Evolutionary conservation across 495 filamentous ascomycete genomes (phyloP).

Genomic region (Aspergillus coremiiformis): DNA sequence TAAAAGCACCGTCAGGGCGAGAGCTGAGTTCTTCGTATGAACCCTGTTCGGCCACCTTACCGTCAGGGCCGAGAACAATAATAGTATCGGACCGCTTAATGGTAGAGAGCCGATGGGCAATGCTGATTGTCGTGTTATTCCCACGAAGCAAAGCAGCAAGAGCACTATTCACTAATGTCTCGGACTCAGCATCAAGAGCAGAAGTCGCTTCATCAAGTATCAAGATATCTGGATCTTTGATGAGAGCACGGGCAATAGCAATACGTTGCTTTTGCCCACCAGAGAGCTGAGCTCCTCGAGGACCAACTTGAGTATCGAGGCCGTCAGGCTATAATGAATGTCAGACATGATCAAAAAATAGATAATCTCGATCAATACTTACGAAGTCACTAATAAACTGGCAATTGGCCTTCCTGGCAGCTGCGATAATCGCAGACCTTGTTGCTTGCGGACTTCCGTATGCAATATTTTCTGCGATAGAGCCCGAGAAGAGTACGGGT

Average conservation of each 20-base stretch:
- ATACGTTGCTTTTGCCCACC: conserved; percentile 98
- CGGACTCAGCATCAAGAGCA: conserved; percentile 93
- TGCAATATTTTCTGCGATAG: conserved; percentile 92
- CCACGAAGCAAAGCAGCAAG: conserved; percentile 71
- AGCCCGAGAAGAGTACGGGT: conserved; percentile 91
- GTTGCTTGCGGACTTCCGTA: conserved; percentile 81
- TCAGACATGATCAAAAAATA: conserved; percentile 1
- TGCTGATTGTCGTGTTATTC: conserved; percentile 91
- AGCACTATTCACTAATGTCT: conserved; percentile 90
- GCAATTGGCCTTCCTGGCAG: conserved; percentile 92
- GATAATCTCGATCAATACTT: conserved; percentile 22
- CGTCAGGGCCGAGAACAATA: conserved; percentile 77
- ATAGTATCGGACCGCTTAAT: conserved; percentile 93
- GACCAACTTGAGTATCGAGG: conserved; percentile 87
- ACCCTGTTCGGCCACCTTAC: conserved; percentile 83
- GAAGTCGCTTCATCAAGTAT: conserved; percentile 93
- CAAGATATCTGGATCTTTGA: conserved; percentile 93
- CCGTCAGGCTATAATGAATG: conserved; percentile 60
- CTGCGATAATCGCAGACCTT: conserved; percentile 71
- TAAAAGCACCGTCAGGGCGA: conserved; percentile 73
- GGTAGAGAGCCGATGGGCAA: conserved; percentile 89
- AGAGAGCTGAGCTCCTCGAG: conserved; percentile 86
- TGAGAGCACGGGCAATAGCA: conserved; percentile 86
- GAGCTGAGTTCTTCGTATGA: conserved; percentile 68
- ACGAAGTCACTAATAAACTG: conserved; percentile 91